Conservation (phyloP, 345 rosid species). For the Salix suchowensis region DNA sequence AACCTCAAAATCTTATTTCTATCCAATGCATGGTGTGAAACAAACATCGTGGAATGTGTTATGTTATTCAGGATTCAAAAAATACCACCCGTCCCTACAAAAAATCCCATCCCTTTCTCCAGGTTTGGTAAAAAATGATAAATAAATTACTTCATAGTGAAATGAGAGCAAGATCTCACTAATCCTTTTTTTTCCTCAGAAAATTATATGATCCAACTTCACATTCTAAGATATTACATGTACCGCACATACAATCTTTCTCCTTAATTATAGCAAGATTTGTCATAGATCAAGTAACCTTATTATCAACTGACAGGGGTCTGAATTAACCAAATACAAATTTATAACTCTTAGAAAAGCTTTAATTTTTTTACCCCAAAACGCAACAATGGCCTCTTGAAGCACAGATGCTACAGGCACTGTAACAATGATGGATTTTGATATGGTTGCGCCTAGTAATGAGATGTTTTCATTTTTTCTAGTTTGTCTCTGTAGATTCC, state of each 20-base stretch:
- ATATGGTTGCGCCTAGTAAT: neutral
- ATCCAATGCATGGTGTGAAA: neutral
- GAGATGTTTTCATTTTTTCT: neutral
- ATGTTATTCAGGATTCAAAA: neutral
- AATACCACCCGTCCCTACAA: neutral
- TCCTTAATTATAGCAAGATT: neutral
- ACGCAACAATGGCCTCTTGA: neutral
- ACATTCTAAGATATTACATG: neutral
- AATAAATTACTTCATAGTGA: too few species aligned
- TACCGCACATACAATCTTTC: neutral
- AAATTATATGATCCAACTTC: neutral
- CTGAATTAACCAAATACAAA: neutral
- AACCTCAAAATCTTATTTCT: neutral
- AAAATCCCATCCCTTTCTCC: neutral
- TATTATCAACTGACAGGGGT: neutral
- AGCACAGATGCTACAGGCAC: neutral
- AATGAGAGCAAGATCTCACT: neutral
- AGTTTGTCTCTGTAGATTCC: neutral
- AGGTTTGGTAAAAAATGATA: neutral
- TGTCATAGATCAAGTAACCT: neutral
- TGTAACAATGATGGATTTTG: neutral
- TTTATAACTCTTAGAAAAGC: neutral
- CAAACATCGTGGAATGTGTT: neutral
- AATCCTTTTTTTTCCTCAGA: fast-evolving
- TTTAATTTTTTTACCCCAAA: neutral